Evolutionary conservation across 192 early-diverging fungal species (phyloP).

Genomic region (Oehlia diaphana): DNA sequence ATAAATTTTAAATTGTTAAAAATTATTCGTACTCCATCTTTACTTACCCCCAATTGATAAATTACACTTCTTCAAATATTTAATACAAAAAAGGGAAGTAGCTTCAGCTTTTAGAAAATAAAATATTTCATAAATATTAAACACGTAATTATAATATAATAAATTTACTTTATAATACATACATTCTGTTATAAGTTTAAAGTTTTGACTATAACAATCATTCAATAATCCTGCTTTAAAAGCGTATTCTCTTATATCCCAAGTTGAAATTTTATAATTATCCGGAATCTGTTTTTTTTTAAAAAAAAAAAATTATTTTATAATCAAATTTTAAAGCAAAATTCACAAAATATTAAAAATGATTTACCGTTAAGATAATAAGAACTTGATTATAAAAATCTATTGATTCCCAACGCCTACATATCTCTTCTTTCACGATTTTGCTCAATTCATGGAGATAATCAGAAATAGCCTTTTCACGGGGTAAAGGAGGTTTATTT

Average conservation of each 20-base stretch:
- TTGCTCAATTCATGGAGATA: neutral
- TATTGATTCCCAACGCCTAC: neutral
- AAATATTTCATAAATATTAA: too few relatives aligned
- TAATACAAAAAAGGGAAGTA: too few relatives aligned
- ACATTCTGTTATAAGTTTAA: neutral
- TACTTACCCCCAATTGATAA: neutral
- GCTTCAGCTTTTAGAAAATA: too few relatives aligned
- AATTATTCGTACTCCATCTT: neutral
- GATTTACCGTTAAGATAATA: neutral
- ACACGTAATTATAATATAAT: too few relatives aligned
- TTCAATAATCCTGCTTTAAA: neutral
- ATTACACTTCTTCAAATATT: too few relatives aligned
- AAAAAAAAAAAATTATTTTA: neutral
- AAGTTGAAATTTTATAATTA: neutral
- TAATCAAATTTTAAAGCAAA: neutral
- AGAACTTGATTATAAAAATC: neutral
- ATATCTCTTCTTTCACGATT: neutral
- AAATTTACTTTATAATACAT: neutral
- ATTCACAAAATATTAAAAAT: neutral
- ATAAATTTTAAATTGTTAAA: neutral
- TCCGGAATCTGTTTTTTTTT: neutral
- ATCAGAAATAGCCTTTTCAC: neutral
- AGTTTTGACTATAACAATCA: neutral
- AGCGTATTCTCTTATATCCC: neutral
- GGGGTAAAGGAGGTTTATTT: neutral